Conservation (phyloP, 2,329 filamentous ascomycete genomes). For the Phyllosticta citribraziliensis region DNA sequence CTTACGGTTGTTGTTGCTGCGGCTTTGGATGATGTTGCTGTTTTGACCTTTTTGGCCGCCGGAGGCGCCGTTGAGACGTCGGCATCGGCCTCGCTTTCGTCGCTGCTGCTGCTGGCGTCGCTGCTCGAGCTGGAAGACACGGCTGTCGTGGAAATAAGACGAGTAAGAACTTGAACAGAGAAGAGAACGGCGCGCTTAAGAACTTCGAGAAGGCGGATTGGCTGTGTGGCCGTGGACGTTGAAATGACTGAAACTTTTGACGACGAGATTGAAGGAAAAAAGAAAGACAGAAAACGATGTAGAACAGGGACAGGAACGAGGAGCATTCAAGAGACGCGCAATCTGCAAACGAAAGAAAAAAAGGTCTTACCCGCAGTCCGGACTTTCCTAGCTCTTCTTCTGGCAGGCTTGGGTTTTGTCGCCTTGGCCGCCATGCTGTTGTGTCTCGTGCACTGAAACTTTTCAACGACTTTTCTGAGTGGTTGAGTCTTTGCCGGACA, state of each 20-base stretch:
- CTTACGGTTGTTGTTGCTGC: neutral
- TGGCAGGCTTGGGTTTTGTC: neutral
- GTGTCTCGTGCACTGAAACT: neutral
- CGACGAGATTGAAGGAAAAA: neutral
- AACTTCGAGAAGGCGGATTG: too few relatives aligned
- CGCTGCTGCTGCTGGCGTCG: neutral
- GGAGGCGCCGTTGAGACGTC: neutral
- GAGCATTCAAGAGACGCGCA: neutral
- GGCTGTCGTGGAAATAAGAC: neutral
- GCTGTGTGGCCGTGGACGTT: too few relatives aligned
- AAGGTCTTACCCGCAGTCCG: neutral
- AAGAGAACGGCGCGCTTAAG: neutral
- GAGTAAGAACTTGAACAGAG: neutral
- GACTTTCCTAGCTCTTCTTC: neutral
- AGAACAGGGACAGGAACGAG: neutral
- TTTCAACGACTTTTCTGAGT: neutral
- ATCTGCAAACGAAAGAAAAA: neutral
- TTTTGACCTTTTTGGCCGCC: slow-evolving; percentile 2
- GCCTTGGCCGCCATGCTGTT: neutral
- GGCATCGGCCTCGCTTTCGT: neutral
- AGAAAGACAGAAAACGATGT: neutral
- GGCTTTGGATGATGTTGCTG: neutral
- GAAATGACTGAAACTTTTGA: neutral
- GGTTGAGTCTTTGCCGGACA: too few relatives aligned
- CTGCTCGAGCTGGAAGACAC: slow-evolving; percentile 4